These are phyloP conservation scores for Cucurbita moschata DNA, from an alignment of 306 rosid species.

Conservation along the genomic window DNA sequence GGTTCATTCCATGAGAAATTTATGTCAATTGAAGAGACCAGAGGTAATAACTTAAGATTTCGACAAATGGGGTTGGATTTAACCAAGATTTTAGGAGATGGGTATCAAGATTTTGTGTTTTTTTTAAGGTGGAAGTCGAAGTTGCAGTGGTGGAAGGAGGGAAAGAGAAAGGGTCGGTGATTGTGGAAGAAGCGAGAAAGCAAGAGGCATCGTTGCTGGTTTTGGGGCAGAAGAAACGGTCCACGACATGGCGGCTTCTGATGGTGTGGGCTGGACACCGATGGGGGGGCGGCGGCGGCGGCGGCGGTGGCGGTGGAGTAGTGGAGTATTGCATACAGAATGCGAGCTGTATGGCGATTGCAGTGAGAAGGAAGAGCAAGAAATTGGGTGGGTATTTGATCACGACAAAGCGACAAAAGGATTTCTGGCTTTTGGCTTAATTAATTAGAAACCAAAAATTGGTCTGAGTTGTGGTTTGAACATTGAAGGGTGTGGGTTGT, in stretches of 20 bases:
- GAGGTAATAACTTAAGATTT: constrained; percentile 27
- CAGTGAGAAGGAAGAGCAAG: constrained; percentile 74
- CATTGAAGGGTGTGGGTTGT: neutral
- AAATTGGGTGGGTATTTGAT: constrained; percentile 85
- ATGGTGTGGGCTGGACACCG: constrained; percentile 79
- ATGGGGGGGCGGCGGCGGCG: constrained; percentile 16
- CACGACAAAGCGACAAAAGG: constrained; percentile 89
- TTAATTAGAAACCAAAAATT: neutral
- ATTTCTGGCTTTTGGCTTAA: constrained; percentile 90
- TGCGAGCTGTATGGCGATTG: constrained; percentile 88
- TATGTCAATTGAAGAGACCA: constrained; percentile 60
- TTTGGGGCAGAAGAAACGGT: constrained; percentile 78
- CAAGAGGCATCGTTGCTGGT: constrained; percentile 57
- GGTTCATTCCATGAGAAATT: constrained; percentile 43
- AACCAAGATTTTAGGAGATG: too few species aligned
- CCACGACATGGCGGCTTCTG: constrained; percentile 74
- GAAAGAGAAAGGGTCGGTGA: constrained; percentile 64
- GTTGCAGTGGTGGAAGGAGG: constrained; percentile 63
- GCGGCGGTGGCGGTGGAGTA: constrained; percentile 17
- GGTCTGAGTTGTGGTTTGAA: neutral
- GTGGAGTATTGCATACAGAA: constrained; percentile 84
- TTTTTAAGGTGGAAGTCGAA: constrained; percentile 51
- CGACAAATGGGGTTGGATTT: too few species aligned
- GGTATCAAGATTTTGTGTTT: neutral
- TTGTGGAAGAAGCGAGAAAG: constrained; percentile 82